These are phyloP conservation scores for Lagenidium sp. DNA, from an alignment of 352 stramenopile species.

Conservation along the genomic window DNA sequence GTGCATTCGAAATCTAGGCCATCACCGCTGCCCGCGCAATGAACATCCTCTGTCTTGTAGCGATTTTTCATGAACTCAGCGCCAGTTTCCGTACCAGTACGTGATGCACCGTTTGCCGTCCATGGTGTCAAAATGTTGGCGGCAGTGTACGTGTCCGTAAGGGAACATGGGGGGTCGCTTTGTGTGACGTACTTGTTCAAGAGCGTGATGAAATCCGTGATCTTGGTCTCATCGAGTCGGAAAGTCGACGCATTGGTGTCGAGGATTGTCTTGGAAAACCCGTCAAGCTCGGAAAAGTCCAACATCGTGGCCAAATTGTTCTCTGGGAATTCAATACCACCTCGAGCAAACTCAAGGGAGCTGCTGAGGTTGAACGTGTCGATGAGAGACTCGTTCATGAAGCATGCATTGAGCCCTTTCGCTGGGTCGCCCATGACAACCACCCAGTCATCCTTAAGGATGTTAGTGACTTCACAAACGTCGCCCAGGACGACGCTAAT, in stretches of 20 bases:
- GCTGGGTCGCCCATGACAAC: slow-evolving; percentile 34
- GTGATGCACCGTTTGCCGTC: slow-evolving; percentile 10
- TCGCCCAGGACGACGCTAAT: slow-evolving; percentile 50
- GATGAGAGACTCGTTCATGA: slow-evolving; percentile 48
- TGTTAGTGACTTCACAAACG: slow-evolving; percentile 39
- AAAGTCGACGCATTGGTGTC: slow-evolving; percentile 18
- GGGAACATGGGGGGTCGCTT: background rate
- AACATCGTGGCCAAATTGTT: slow-evolving; percentile 12
- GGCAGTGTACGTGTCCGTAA: slow-evolving; percentile 15
- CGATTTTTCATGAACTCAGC: slow-evolving; percentile 11
- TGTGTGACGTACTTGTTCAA: slow-evolving; percentile 26
- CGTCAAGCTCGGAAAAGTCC: slow-evolving; percentile 35
- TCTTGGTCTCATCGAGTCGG: slow-evolving; percentile 7
- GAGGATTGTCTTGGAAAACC: slow-evolving; percentile 17
- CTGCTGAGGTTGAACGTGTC: slow-evolving; percentile 44
- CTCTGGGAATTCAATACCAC: slow-evolving; percentile 41
- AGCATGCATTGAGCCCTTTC: slow-evolving; percentile 49
- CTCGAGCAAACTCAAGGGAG: slow-evolving; percentile 47
- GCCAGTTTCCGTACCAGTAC: background rate
- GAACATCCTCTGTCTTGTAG: slow-evolving; percentile 3
- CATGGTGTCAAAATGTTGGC: slow-evolving; percentile 28
- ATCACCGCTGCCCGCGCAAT: slow-evolving; percentile 1
- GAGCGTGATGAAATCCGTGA: slow-evolving; percentile 3
- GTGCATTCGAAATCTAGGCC: background rate
- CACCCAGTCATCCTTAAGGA: slow-evolving; percentile 47